Percentiles rank a stretch among this genome's conserved stretches.
Evolutionary conservation across 2,329 filamentous ascomycete species (phyloP).

Genomic region (Balansia obtecta): DNA sequence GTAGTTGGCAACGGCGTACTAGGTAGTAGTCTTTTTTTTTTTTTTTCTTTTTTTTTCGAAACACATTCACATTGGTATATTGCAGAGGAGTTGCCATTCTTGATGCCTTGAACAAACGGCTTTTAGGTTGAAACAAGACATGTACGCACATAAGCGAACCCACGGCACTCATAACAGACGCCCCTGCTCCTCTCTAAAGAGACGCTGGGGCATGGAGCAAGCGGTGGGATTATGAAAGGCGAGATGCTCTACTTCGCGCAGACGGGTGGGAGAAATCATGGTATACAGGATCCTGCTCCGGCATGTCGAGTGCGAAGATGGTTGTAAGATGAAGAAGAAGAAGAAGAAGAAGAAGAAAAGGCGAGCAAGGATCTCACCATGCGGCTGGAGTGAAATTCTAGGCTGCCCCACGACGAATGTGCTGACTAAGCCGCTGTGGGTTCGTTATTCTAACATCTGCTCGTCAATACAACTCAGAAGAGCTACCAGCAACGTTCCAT

Average conservation of each 20-base stretch:
- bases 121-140: constrained; percentile 9
- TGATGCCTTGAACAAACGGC: not conserved
- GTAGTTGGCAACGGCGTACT: constrained; percentile 5
- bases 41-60: not conserved
- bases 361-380: not conserved
- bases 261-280: constrained; percentile 30
- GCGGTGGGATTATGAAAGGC: constrained; percentile 50
- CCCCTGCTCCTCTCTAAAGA: constrained; percentile 1
- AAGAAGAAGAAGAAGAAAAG: too few relatives aligned
- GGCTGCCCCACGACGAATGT: not conserved
- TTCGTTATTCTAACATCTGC: too few relatives aligned
- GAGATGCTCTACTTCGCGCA: constrained; percentile 41
- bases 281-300: constrained; percentile 17
- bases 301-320: constrained; percentile 24
- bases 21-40: constrained; percentile 2
- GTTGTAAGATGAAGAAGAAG: constrained; percentile 38
- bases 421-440: constrained; percentile 1
- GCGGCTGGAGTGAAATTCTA: not conserved
- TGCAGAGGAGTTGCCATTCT: not conserved
- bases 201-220: constrained; percentile 24
- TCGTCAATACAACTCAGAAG: too few relatives aligned
- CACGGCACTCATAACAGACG: constrained; percentile 29
- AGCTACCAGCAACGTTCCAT: too few relatives aligned
- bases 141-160: constrained; percentile 54
- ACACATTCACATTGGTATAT: not conserved